A percentile compares a stretch with the other conserved stretches of the same genome.
Conservation (phyloP, 768 basidiomycete genomes). For the Dictyophora rubrovolvata region DNA sequence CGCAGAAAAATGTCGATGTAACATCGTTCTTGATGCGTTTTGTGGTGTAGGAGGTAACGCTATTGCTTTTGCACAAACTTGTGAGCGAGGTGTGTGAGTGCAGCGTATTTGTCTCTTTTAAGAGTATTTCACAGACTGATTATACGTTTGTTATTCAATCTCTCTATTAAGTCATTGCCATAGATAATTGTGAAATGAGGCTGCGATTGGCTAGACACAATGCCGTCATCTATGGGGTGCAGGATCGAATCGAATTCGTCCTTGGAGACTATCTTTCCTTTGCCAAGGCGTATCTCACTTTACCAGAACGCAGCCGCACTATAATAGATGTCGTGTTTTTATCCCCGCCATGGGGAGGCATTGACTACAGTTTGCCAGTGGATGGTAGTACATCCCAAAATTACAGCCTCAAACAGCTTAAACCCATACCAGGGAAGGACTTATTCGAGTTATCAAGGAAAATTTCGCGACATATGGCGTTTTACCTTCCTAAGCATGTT, state of each 20-base stretch:
- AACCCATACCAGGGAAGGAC: conserved; percentile 73
- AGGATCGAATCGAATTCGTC: conserved; percentile 91
- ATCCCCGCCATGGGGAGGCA: conserved; percentile 92
- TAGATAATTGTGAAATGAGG: conserved; percentile 79
- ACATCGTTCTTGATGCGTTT: conserved; percentile 84
- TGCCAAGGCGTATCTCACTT: conserved; percentile 41
- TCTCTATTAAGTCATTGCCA: conserved; percentile 71
- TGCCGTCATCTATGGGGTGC: conserved; percentile 87
- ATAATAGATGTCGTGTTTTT: conserved; percentile 82
- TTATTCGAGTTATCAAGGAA: conserved; percentile 65
- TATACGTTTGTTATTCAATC: no score
- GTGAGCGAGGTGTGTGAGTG: conserved; percentile 67
- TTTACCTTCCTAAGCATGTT: conserved; percentile 80
- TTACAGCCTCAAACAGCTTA: conserved; percentile 63
- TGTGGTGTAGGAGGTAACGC: conserved; percentile 98
- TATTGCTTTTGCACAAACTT: conserved; percentile 94
- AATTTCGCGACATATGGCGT: conserved; percentile 78
- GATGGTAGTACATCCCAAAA: conserved; percentile 26
- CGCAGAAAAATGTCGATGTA: conserved; percentile 82
- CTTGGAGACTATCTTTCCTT: conserved; percentile 79
- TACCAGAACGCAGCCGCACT: conserved; percentile 9
- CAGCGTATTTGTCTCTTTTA: background rate
- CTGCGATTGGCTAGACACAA: conserved; percentile 89
- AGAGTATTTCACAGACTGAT: background rate
- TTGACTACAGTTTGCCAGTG: conserved; percentile 19